Evolutionary conservation across 257 asterid species (phyloP).

Genomic region (Marsdenia floribunda): DNA sequence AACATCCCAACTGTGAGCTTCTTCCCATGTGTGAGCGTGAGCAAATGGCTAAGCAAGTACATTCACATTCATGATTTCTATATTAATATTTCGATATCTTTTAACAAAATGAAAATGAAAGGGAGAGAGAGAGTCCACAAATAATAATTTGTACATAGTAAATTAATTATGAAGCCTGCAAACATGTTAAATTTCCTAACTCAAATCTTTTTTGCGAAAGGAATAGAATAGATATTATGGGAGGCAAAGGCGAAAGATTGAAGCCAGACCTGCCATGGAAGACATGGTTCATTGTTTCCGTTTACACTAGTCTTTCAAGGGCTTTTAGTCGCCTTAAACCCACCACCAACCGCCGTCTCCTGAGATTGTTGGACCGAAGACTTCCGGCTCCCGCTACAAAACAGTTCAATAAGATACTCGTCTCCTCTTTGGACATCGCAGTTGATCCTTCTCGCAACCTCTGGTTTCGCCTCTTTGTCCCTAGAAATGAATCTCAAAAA

Average conservation of each 20-base stretch:
- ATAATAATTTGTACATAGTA: too few relatives aligned
- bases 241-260: background rate
- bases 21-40: too few relatives aligned
- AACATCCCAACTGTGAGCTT: too few relatives aligned
- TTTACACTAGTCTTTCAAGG: background rate
- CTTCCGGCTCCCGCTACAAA: conserved; percentile 23
- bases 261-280: conserved; percentile 21
- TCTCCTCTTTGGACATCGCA: conserved; percentile 26
- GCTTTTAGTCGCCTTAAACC: conserved; percentile 13
- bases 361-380: conserved; percentile 21
- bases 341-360: conserved; percentile 21
- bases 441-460: conserved; percentile 35
- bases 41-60: too few relatives aligned
- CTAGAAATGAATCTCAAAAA: conserved; percentile 6
- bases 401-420: conserved; percentile 11
- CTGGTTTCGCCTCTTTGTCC: conserved; percentile 38
- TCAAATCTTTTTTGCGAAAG: too few relatives aligned
- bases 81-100: too few relatives aligned
- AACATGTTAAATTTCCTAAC: background rate
- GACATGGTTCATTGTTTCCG: conserved; percentile 20
- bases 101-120: too few relatives aligned
- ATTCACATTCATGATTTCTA: too few relatives aligned
- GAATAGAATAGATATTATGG: background rate
- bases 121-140: too few relatives aligned
- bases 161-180: conserved; percentile 3